These are phyloP conservation scores for Boletus barrowsii DNA, from an alignment of 768 basidiomycete genomes.

Conservation along the genomic window DNA sequence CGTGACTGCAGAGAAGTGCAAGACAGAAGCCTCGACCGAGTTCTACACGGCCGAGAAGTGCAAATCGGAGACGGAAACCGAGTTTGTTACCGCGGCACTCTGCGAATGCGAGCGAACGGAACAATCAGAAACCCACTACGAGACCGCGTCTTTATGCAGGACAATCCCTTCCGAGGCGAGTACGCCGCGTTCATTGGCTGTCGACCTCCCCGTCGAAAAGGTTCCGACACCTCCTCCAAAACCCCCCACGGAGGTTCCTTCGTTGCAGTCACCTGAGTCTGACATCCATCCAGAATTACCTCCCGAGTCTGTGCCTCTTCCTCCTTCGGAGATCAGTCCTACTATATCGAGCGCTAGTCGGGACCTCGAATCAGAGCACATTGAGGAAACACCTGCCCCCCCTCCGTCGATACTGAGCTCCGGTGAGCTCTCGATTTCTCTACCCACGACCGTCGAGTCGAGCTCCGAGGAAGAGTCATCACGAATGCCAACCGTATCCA, in stretches of 20 bases:
- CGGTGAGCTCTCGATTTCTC: conserved; percentile 20
- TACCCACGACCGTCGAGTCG: conserved; percentile 32
- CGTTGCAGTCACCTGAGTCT: conserved; percentile 27
- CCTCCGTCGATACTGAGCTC: conserved; percentile 21
- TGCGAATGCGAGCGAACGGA: conserved; percentile 32
- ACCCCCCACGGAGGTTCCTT: conserved; percentile 26
- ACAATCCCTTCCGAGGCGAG: conserved; percentile 36
- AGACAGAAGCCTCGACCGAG: conserved; percentile 40
- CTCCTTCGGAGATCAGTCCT: conserved; percentile 34
- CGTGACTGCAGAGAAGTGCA: conserved; percentile 47
- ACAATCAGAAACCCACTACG: conserved; percentile 47
- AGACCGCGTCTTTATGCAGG: conserved; percentile 44
- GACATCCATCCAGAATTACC: conserved; percentile 9
- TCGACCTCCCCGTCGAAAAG: conserved; percentile 27
- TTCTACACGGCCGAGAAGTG: conserved; percentile 56
- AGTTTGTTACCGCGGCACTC: conserved; percentile 45
- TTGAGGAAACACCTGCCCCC: conserved; percentile 5
- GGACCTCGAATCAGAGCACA: conserved; percentile 21
- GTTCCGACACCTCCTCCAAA: conserved; percentile 26
- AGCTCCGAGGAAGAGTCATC: conserved; percentile 31
- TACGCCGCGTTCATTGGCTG: conserved; percentile 36
- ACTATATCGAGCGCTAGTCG: conserved; percentile 19
- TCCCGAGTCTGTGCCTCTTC: conserved; percentile 38
- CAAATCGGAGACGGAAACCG: conserved; percentile 35
- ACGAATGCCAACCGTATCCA: conserved; percentile 39